Evolutionary conservation across 129 eudicot species (phyloP), one percentile per base, ranked within the genome.

Genomic region (Flaveria trinervia): DNA sequence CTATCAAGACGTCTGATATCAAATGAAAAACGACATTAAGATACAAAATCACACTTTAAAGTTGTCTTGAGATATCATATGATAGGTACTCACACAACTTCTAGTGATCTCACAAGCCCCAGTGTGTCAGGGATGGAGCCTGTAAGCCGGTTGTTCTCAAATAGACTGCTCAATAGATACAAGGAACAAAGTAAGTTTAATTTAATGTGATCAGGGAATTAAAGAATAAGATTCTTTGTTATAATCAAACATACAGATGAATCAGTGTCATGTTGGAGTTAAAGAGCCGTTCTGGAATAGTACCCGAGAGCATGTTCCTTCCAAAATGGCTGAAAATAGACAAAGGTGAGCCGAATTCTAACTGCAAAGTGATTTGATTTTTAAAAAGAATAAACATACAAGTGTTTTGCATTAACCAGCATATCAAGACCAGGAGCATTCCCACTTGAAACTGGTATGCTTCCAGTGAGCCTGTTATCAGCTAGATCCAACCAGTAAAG

Each of bases 401-500:
- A 91, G 73, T 94, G 98, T 70, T 75, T 84, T 75, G 93, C 77
- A 11, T 84, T 20, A 61, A 77, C 33, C 70, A 94, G 89, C 92
- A 83, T 73, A 78, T 94, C 98, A 76, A 94, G 94, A 69, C 98
- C 98, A 60, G 93, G 89, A 14, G 72, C 56, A 51, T 54, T 81
- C 41, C 83, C 90, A 72, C 17, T 73, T 50, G 98, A 94, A 82
- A 94, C 96, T 1, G 98, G 98, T 78, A 94, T 83, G 0, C 69
- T 22, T 79, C 98, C 98, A 15, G 79, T 71, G 72, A 94, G 94
- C 68, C 48, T 61, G 76, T 94, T 94, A 72, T 91, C 93, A 13
- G 97, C 96, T 46, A 93, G 71, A 82, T 94, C 98, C 76, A 94
- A 86, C 98, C 97, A 94, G 80, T 87, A 84, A 64, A 94, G 93